A percentile compares a stretch with the other conserved stretches of the same genome.
Conservation (phyloP, 331 rosid genomes). For the Malus hybrid region DNA sequence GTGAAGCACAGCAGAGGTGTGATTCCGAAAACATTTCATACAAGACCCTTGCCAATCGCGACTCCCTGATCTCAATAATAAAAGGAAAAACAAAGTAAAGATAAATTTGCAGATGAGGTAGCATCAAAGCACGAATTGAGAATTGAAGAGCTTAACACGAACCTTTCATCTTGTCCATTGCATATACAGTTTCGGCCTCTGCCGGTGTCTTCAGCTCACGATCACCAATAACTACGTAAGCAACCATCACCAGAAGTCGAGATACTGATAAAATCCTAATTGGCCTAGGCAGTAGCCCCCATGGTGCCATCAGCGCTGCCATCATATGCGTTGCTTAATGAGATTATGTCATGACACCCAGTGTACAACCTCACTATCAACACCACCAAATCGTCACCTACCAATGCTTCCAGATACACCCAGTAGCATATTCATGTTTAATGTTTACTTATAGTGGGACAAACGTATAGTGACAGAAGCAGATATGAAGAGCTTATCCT, state of each 20-base stretch:
- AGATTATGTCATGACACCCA: constrained; percentile 75
- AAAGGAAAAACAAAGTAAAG: neutral
- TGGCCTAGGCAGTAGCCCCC: constrained; percentile 92
- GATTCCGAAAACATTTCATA: constrained; percentile 79
- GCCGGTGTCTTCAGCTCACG: constrained; percentile 75
- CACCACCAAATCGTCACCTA: constrained; percentile 24
- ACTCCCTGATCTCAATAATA: constrained; percentile 62
- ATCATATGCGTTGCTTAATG: constrained; percentile 78
- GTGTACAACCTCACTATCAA: constrained; percentile 71
- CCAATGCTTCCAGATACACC: constrained; percentile 27
- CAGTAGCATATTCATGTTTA: neutral
- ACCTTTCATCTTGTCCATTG: constrained; percentile 85
- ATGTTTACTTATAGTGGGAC: no score
- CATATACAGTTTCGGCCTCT: constrained; percentile 53
- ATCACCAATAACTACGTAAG: constrained; percentile 65
- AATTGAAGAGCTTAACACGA: neutral
- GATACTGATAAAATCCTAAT: constrained; percentile 44
- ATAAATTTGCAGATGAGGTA: neutral
- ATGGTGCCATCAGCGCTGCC: constrained; percentile 84
- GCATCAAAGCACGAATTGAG: neutral
- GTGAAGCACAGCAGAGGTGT: constrained; percentile 89
- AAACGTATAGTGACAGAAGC: neutral
- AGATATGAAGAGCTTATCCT: neutral
- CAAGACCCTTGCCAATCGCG: constrained; percentile 64
- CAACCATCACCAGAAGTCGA: neutral